phyloP scores from a whole-genome alignment of 768 basidiomycete species.

The Boletus eberwhitei region DNA sequence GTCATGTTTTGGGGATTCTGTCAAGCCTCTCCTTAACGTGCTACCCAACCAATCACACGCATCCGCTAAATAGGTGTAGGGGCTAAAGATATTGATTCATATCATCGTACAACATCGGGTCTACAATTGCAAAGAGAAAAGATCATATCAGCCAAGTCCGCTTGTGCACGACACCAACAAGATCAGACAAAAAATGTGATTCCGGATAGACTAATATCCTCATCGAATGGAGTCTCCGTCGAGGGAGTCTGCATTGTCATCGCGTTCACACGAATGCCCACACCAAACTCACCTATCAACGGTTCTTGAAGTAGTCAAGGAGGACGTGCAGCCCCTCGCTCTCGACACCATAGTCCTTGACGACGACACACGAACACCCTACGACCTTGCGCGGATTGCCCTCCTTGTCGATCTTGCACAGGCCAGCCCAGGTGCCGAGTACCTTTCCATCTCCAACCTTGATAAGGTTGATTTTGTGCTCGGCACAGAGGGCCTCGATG shows the following conservation, averaged over 20 bases:
- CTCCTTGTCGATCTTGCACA: slow-evolving; percentile 99
- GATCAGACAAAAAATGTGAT: slow-evolving; percentile 53
- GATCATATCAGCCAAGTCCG: slow-evolving; percentile 8
- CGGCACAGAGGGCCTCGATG: slow-evolving; percentile 98
- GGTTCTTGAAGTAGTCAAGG: slow-evolving; percentile 95
- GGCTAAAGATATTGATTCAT: slow-evolving; percentile 1
- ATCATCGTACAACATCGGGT: slow-evolving; percentile 12
- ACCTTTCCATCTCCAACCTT: slow-evolving; percentile 98
- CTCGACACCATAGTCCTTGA: slow-evolving; percentile 96
- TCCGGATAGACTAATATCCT: slow-evolving; percentile 45
- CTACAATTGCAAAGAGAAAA: slow-evolving; percentile 6
- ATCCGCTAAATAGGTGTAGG: background rate
- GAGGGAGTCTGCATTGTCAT: slow-evolving; percentile 96
- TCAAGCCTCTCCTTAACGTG: background rate
- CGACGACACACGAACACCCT: slow-evolving; percentile 90
- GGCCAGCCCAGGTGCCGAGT: slow-evolving; percentile 96
- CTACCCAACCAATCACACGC: slow-evolving; percentile 1
- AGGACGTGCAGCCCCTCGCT: slow-evolving; percentile 93
- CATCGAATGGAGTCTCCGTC: slow-evolving; percentile 67
- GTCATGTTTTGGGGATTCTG: background rate
- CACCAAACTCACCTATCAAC: slow-evolving; percentile 45
- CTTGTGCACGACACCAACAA: background rate
- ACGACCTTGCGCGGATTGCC: slow-evolving; percentile 97
- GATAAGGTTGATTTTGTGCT: slow-evolving; percentile 99
- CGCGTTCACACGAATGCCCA: slow-evolving; percentile 27